phyloP scores from a whole-genome alignment of 164 flowering plant genomes.

The Nymphaea thermarum region DNA sequence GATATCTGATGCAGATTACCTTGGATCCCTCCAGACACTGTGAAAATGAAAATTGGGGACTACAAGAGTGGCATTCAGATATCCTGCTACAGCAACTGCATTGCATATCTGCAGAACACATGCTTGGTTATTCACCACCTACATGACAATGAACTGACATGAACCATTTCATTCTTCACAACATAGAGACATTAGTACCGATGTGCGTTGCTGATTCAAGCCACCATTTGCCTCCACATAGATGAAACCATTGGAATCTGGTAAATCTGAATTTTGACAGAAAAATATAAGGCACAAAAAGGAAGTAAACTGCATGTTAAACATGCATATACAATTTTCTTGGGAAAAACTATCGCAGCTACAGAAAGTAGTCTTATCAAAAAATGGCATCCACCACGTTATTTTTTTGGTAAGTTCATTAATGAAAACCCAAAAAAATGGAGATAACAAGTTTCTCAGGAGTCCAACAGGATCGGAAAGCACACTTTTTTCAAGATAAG shows the following conservation, averaged over 20 bases:
- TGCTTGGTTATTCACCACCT: conserved; percentile 3
- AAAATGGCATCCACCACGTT: too few species aligned
- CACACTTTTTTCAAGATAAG: too few species aligned
- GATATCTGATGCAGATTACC: conserved; percentile 22
- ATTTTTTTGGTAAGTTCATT: too few species aligned
- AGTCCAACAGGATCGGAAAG: too few species aligned
- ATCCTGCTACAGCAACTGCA: conserved; percentile 98
- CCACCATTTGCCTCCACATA: conserved; percentile 98
- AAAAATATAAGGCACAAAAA: background rate
- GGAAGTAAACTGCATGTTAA: background rate
- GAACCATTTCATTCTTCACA: background rate
- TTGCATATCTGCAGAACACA: conserved; percentile 73
- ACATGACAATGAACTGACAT: background rate
- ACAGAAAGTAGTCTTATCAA: too few species aligned
- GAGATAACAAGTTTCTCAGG: too few species aligned
- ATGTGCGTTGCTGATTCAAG: conserved; percentile 91
- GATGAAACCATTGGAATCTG: conserved; percentile 91
- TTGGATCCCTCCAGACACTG: conserved; percentile 97
- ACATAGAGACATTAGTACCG: conserved; percentile 32
- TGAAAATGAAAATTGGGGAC: conserved; percentile 91
- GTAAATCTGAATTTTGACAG: conserved; percentile 37
- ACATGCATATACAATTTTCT: too few species aligned
- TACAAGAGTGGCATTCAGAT: conserved; percentile 89
- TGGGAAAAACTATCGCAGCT: too few species aligned
- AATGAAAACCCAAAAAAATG: too few species aligned